Evolutionary conservation across 768 basidiomycete genomes (phyloP), one percentile per base, ranked within the genome.

Genomic region (Collybia nuda): DNA sequence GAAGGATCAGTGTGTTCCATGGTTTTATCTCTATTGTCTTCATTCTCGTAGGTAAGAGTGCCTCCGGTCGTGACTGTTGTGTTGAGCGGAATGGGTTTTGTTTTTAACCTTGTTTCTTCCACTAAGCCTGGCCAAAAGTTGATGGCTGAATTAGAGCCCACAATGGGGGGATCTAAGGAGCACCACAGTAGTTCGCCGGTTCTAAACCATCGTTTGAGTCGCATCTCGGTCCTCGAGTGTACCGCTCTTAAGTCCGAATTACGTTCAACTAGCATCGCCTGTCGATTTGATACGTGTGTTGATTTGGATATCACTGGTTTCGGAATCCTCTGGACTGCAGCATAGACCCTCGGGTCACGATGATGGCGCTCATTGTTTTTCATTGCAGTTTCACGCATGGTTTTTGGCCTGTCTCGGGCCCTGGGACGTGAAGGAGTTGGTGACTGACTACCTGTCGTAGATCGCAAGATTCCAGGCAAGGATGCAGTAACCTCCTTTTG

Each of bases 111-210:
- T 14, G 75, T 63, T 50, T 85, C 80, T 15, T 84, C 76, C 6
- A 92, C 77, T 18, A 90, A 58, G 1, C 79, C 88, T 1, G 90
- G 90, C 90, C 90, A 93, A 58, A 81, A 85, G 21, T 66, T 60
- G 54, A 93, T 86, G n/a, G 57, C 58, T 43, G 76, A 71, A 15
- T 69, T 70, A 1, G 69, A 61, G 1, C 75, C 74, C 2, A 62
- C 55, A 35, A 90, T 84, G 0, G 83, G 72, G 7, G 70, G 62
- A 35, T 72, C 64, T 26, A 91, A 67, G 8, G 75, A 74, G 48
- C 82, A 86, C 86, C 88, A 90, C 8, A 91, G 69, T 29, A 90
- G 62, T 65, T 91, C 90, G 28, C 81, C 81, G 12, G 79, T 75
- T 52, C 90, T 77, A 59, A 79, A 86, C 79, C 78, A 84, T 47